Percentiles rank a stretch among this genome's conserved stretches.
Evolutionary conservation across 305 asterid species (phyloP).

Genomic region (Ajuga reptans): DNA sequence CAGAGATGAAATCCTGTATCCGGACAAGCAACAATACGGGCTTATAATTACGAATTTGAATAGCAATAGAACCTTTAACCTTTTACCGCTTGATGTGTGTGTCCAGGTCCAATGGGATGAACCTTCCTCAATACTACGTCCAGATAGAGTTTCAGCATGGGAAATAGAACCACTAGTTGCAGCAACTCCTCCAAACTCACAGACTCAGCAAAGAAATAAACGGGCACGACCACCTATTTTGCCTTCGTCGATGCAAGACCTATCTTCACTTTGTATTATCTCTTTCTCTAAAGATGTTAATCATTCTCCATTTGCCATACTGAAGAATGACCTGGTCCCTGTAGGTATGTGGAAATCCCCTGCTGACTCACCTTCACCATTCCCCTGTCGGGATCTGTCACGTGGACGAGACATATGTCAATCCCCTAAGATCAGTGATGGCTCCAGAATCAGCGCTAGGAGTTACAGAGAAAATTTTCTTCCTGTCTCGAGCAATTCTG

Average conservation of each 20-base stretch:
- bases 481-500: slow-evolving; percentile 37
- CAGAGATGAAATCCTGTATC: not conserved
- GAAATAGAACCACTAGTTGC: slow-evolving; percentile 60
- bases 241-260: slow-evolving; percentile 46
- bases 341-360: slow-evolving; percentile 69
- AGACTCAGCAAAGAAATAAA: slow-evolving; percentile 66
- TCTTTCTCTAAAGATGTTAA: slow-evolving; percentile 14
- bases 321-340: not conserved
- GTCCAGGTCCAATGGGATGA: slow-evolving; percentile 92
- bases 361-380: slow-evolving; percentile 46
- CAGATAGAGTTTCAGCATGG: slow-evolving; percentile 75
- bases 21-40: not conserved
- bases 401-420: slow-evolving; percentile 39
- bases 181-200: slow-evolving; percentile 39
- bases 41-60: slow-evolving; percentile 7
- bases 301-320: not conserved
- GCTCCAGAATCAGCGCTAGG: slow-evolving; percentile 34
- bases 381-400: slow-evolving; percentile 41
- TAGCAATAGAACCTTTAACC: not conserved
- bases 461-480: slow-evolving; percentile 36
- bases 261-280: slow-evolving; percentile 45
- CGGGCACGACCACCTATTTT: slow-evolving; percentile 50
- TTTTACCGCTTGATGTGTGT: not conserved
- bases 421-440: slow-evolving; percentile 49
- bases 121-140: slow-evolving; percentile 68